Base-by-base conservation (phyloP, 2,329 filamentous ascomycete genomes). In the Aciculosporium take region DNA sequence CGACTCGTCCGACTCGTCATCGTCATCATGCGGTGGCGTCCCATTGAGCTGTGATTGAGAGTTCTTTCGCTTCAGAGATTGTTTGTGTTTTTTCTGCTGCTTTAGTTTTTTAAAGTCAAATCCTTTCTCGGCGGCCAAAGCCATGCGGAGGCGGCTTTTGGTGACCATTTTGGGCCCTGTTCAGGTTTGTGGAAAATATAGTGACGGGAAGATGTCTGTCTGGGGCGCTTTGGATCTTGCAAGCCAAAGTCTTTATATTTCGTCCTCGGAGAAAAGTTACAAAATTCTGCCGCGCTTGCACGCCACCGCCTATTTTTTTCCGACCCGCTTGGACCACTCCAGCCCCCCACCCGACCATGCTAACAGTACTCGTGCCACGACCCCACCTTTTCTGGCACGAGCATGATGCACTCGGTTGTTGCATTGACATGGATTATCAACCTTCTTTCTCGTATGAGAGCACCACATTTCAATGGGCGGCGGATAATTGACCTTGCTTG, bases 121-220 rank as follows among this genome's bases (percentile, higher is more conserved):
- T 34, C 69, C 67, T 55, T 76, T 74, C 38, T 77, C 68, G 31
- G 68, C 68, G 36, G 65, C 66, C 13, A 77, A 59, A 8, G 72
- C 72, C 55, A 69, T 58, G 56, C 69, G 71, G 41, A 76, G 59
- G 49, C 68, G 72, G 54, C 65, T 64, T 54, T 63, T 66, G 20
- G 56, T 59, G 38, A 63, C 64, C 64, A 67, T 67, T 30, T 42
- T 34, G 21, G n/a, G 12, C 12, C 30, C 7, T 34, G 17, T 32
- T n/a, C n/a, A n/a, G n/a, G 23, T 21, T 27, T 2, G 23, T 18
- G 29, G 10, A 5, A 25, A n/a, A 12, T 8, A 10, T 12, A 12
- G 27, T 33, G 29, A 8, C 17, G 21, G 34, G 13, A n/a, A 9
- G 15, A 31, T 9, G 20, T 15, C 4, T 18, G 29, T 34, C 17